A percentile compares a stretch with the other conserved stretches of the same genome.
Evolutionary conservation across 2,329 filamentous ascomycete species (phyloP).

Genomic region (Aaosphaeria arxii): DNA sequence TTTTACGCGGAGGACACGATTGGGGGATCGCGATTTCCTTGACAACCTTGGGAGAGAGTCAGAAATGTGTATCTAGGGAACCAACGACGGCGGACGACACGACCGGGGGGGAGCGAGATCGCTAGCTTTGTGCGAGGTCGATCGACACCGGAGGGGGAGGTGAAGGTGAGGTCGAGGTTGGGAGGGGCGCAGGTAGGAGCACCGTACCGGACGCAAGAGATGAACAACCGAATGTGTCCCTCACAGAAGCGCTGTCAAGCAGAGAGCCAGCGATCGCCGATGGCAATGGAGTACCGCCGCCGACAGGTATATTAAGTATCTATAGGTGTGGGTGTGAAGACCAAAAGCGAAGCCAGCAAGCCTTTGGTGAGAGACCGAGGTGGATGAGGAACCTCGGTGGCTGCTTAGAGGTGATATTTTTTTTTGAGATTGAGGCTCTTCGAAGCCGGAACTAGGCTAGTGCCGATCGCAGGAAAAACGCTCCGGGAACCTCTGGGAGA

Average conservation of each 20-base stretch:
- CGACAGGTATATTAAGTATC: conserved; percentile 20
- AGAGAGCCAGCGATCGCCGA: conserved; percentile 20
- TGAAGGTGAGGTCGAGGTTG: not conserved
- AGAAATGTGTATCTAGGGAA: not conserved
- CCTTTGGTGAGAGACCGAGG: conserved; percentile 31
- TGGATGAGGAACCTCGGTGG: conserved; percentile 20
- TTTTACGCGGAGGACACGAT: not conserved
- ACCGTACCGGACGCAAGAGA: conserved; percentile 71
- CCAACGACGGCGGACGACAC: conserved; percentile 22
- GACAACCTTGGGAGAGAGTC: conserved; percentile 21
- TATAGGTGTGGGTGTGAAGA: conserved; percentile 17
- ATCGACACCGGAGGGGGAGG: conserved; percentile 20
- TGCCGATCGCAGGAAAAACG: conserved; percentile 23
- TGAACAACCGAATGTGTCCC: conserved; percentile 99
- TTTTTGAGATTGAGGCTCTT: not conserved
- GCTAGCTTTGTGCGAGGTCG: conserved; percentile 28
- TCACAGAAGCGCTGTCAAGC: conserved; percentile 53
- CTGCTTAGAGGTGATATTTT: conserved; percentile 20
- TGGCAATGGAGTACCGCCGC: conserved; percentile 16
- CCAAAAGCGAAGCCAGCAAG: conserved; percentile 44
- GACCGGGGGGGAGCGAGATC: conserved; percentile 28
- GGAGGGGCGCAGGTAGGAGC: not conserved
- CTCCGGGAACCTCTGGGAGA: conserved; percentile 24
- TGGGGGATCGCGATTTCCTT: conserved; percentile 11
- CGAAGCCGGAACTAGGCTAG: conserved; percentile 26